Evolutionary conservation across 345 rosid genomes (phyloP).

Genomic region (Hibiscus syriacus): DNA sequence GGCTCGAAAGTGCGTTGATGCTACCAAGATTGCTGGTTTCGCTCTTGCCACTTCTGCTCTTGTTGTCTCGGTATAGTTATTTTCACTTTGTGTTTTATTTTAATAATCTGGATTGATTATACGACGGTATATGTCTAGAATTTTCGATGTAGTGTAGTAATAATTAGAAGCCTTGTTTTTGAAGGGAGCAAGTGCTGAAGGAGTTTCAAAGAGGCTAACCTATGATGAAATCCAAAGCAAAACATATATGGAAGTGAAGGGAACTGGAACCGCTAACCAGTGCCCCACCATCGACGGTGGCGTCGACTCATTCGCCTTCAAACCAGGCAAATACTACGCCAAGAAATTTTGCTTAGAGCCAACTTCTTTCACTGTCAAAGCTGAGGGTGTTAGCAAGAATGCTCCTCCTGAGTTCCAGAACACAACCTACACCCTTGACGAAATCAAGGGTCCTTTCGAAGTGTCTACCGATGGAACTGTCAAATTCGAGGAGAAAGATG

Average conservation of each 20-base stretch:
- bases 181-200: slow-evolving; percentile 91
- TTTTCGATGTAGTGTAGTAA: background rate
- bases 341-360: slow-evolving; percentile 93
- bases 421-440: slow-evolving; percentile 93
- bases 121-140: too few relatives aligned
- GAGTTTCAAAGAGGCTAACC: slow-evolving; percentile 80
- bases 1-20: slow-evolving; percentile 66
- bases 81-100: background rate
- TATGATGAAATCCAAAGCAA: slow-evolving; percentile 22
- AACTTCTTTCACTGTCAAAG: slow-evolving; percentile 95
- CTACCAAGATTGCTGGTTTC: slow-evolving; percentile 70
- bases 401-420: slow-evolving; percentile 85
- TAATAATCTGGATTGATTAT: too few relatives aligned
- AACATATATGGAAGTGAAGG: background rate
- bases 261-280: slow-evolving; percentile 85
- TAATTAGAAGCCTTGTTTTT: background rate
- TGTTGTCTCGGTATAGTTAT: slow-evolving; percentile 62
- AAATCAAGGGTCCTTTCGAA: slow-evolving; percentile 93
- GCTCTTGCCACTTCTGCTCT: slow-evolving; percentile 98
- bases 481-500: slow-evolving; percentile 80
- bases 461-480: slow-evolving; percentile 53
- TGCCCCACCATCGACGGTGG: slow-evolving; percentile 88
- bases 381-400: slow-evolving; percentile 74
- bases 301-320: slow-evolving; percentile 57
- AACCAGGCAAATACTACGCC: slow-evolving; percentile 72